These are phyloP conservation scores for Pseudozyma thailandica DNA, from an alignment of 1,284 basidiomycete species.

Conservation along the genomic window DNA sequence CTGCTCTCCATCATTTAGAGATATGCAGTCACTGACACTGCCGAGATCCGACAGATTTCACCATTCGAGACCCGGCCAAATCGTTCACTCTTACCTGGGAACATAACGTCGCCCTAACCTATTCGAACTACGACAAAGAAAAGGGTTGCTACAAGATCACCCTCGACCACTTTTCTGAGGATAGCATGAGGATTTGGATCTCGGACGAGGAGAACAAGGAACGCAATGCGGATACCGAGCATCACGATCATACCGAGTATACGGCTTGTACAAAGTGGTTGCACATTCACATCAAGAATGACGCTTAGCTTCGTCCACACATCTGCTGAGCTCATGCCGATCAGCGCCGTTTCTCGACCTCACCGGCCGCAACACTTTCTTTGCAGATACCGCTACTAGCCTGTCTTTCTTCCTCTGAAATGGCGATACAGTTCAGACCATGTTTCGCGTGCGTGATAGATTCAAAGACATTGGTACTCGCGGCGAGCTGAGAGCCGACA, in stretches of 20 bases:
- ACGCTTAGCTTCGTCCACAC: too few relatives aligned
- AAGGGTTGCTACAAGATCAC: slow-evolving; percentile 11
- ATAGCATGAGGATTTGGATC: slow-evolving; percentile 13
- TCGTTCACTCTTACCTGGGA: slow-evolving; percentile 3
- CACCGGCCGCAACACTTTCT: too few relatives aligned
- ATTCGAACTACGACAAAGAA: neutral
- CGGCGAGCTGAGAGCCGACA: too few relatives aligned
- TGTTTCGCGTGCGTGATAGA: too few relatives aligned
- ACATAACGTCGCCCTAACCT: neutral
- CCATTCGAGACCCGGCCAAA: slow-evolving; percentile 5
- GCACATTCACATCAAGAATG: slow-evolving; percentile 16
- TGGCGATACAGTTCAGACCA: too few relatives aligned
- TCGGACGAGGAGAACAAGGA: slow-evolving; percentile 18
- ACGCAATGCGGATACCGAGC: slow-evolving; percentile 6
- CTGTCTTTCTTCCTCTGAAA: too few relatives aligned
- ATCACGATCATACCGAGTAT: neutral
- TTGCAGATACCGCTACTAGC: too few relatives aligned
- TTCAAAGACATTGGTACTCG: too few relatives aligned
- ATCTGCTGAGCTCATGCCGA: too few relatives aligned
- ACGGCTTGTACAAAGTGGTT: slow-evolving; percentile 20
- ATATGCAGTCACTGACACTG: neutral
- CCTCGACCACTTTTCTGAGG: neutral
- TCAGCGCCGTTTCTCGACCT: too few relatives aligned
- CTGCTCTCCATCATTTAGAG: neutral
- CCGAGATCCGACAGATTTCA: slow-evolving; percentile 11